These are phyloP conservation scores for Pleurotus sapidus DNA, from an alignment of 768 basidiomycete species.

Conservation along the genomic window DNA sequence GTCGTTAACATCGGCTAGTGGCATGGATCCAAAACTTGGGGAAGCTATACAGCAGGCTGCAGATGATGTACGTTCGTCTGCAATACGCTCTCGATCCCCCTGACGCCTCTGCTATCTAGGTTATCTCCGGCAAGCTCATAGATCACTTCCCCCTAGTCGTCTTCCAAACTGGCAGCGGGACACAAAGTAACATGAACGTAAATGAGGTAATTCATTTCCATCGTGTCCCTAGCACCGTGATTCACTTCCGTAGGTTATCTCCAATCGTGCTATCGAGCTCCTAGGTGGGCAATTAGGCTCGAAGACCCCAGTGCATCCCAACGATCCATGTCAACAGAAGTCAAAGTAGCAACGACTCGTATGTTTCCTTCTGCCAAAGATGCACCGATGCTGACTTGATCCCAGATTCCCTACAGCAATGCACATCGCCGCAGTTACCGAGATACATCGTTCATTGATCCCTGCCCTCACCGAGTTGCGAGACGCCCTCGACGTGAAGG, in stretches of 20 bases:
- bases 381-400: background rate
- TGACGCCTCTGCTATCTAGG: conserved; percentile 42
- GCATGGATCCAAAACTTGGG: conserved; percentile 84
- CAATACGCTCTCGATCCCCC: background rate
- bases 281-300: conserved; percentile 94
- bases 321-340: conserved; percentile 99
- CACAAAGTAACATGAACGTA: conserved; percentile 99
- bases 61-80: conserved; percentile 67
- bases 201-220: conserved; percentile 66
- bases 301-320: conserved; percentile 97
- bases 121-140: conserved; percentile 91
- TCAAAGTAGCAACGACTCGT: conserved; percentile 99
- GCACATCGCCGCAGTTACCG: conserved; percentile 95
- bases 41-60: conserved; percentile 90
- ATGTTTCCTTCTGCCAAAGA: conserved; percentile 2
- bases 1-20: conserved; percentile 87
- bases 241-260: conserved; percentile 71
- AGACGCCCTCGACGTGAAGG: conserved; percentile 81
- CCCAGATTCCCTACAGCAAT: conserved; percentile 95
- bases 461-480: conserved; percentile 85
- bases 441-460: conserved; percentile 74
- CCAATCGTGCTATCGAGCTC: conserved; percentile 96
- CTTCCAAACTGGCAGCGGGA: conserved; percentile 98
- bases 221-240: too few species aligned
- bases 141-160: conserved; percentile 98